Evolutionary conservation across 169 alveolate species (phyloP), one percentile per base, ranked within the genome.

Genomic region (Plasmodium gaboni): DNA sequence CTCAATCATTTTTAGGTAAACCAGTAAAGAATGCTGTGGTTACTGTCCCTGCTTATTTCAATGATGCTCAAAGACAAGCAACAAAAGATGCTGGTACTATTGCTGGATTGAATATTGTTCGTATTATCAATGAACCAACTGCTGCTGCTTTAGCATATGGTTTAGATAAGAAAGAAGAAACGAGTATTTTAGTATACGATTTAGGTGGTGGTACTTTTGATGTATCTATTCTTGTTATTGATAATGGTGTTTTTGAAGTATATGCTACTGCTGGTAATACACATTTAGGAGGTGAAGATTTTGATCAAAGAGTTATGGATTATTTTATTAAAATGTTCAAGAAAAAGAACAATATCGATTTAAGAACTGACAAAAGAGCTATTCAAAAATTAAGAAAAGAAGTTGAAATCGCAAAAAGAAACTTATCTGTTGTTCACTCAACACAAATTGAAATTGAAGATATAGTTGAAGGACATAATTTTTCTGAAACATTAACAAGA

Each of bases 161-260:
- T 28, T 94, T 98, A 61, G 99, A 98, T 95, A 98, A 98, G 96
- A 97, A 98, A 83, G 95, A 92, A 61, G 99, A 98, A 92, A 97
- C 97, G 87, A 97, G 97, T 91, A 97, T 98, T 73, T 96, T 98
- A 73, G 99, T 99, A 69, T 99, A 98, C 94, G 99, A 99, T 95
- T 95, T 99, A 70, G 99, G 99, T 64, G 99, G 99, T 91, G 99
- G 99, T 74, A 99, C 99, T 71, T 99, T 99, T 94, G 99, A 99
- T 97, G 99, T 99, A 42, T 97, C 99, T 15, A 95, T 99, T 22
- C 96, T 99, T 28, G 98, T 98, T 76, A 97, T 99, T 83, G 99
- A 98, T 93, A 97, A 97, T 89, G 99, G 99, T 78, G 99, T 97
- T 32, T 97, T 97, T 89, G 99, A 99, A 91, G 99, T 99, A 76